phyloP scores from a whole-genome alignment of 345 rosid species.

The Camelina sativa region DNA sequence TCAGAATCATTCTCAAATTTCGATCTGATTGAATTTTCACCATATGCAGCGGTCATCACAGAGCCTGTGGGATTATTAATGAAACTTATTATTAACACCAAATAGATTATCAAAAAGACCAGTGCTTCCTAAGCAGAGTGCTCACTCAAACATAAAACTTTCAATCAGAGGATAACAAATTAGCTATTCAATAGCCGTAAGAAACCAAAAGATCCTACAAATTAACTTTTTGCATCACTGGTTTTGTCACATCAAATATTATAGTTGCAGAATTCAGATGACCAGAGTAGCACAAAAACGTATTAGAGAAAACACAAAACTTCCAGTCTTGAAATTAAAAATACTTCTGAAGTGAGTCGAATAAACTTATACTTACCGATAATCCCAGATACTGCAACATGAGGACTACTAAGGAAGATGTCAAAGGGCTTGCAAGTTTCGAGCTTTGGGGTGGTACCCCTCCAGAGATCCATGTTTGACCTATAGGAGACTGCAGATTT shows the following conservation, averaged over 20 bases:
- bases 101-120: not conserved
- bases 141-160: constrained; percentile 9
- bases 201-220: not conserved
- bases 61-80: constrained; percentile 59
- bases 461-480: constrained; percentile 76
- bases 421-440: constrained; percentile 76
- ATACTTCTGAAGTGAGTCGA: constrained; percentile 1
- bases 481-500: constrained; percentile 71
- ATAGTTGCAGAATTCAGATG: not conserved
- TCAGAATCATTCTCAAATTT: constrained; percentile 43
- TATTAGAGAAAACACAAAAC: not conserved
- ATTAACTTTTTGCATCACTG: constrained; percentile 9
- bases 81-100: constrained; percentile 11
- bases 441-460: constrained; percentile 65
- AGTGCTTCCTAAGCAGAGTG: not conserved
- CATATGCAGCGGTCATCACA: constrained; percentile 58
- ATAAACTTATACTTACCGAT: constrained; percentile 61
- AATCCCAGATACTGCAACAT: constrained; percentile 69
- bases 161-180: constrained; percentile 8
- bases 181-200: not conserved
- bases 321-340: not conserved
- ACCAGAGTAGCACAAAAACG: not conserved
- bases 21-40: constrained; percentile 63
- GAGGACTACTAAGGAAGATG: constrained; percentile 77
- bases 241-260: not conserved